phyloP scores from a whole-genome alignment of 2,329 filamentous ascomycete genomes.

The Trematosphaeria pertusa region DNA sequence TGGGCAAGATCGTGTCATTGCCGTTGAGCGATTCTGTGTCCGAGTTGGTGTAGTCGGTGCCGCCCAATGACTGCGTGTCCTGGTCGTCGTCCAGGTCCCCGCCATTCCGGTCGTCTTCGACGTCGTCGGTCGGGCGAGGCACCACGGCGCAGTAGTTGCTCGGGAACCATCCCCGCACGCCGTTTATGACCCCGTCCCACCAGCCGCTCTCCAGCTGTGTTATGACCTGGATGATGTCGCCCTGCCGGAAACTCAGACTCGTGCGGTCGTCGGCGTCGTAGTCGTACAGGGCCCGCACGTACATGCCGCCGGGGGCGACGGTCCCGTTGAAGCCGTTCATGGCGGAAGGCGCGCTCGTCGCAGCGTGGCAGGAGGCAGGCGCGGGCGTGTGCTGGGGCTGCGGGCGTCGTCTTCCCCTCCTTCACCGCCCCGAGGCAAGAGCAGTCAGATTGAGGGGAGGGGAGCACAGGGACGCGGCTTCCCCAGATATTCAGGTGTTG shows the following conservation, averaged over 20 bases:
- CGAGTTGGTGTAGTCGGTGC: slow-evolving; percentile 47
- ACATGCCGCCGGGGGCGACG: slow-evolving; percentile 68
- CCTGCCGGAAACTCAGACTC: slow-evolving; percentile 94
- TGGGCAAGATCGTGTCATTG: slow-evolving; percentile 59
- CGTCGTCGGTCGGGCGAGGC: slow-evolving; percentile 74
- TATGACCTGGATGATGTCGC: slow-evolving; percentile 97
- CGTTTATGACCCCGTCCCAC: slow-evolving; percentile 99
- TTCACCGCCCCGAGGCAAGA: neutral
- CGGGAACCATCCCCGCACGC: slow-evolving; percentile 96
- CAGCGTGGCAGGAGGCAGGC: slow-evolving; percentile 17
- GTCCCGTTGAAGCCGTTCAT: slow-evolving; percentile 62
- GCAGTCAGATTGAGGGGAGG: slow-evolving; percentile 14
- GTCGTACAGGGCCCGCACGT: slow-evolving; percentile 91
- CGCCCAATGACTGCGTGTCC: slow-evolving; percentile 55
- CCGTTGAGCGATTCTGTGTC: slow-evolving; percentile 55
- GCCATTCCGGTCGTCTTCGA: slow-evolving; percentile 66
- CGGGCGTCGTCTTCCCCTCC: neutral
- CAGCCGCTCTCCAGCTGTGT: slow-evolving; percentile 97
- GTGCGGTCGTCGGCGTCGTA: slow-evolving; percentile 98
- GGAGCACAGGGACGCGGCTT: slow-evolving; percentile 20
- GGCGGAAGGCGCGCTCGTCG: slow-evolving; percentile 20
- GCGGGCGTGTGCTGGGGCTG: slow-evolving; percentile 20
- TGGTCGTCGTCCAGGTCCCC: slow-evolving; percentile 58
- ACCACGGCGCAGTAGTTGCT: slow-evolving; percentile 98
- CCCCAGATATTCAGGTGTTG: slow-evolving; percentile 25